Percentiles rank a stretch among this genome's conserved stretches.
phyloP scores from a whole-genome alignment of 495 filamentous ascomycete genomes.

The Neurospora terricola region DNA sequence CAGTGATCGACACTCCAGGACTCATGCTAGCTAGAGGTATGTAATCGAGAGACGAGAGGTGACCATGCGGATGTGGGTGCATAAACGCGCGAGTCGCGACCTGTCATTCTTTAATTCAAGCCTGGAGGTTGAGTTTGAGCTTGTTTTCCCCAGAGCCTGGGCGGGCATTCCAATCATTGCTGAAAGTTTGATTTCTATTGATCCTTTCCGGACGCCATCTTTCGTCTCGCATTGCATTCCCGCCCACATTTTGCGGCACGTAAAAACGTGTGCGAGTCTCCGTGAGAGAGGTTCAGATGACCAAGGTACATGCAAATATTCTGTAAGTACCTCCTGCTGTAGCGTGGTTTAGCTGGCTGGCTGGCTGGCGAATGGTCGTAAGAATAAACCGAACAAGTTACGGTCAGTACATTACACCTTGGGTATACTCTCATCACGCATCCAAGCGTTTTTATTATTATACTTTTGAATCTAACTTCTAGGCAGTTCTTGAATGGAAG shows the following conservation, averaged over 20 bases:
- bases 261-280: neutral
- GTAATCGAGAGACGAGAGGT: neutral
- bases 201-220: neutral
- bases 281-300: no score
- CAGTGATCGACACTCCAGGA: neutral
- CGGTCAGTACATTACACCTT: no score
- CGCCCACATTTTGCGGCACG: neutral
- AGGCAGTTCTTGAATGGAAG: no score
- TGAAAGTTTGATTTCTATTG: neutral
- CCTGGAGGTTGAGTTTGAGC: neutral
- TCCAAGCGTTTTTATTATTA: no score
- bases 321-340: neutral
- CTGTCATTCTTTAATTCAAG: neutral
- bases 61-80: neutral
- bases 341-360: neutral
- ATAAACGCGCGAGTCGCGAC: neutral
- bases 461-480: no score
- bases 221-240: neutral
- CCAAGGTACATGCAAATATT: no score
- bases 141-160: neutral
- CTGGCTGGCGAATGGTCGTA: no score
- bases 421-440: no score
- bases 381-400: no score
- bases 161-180: neutral
- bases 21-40: neutral